Percentiles rank a stretch among this genome's conserved stretches.
phyloP scores from a whole-genome alignment of 768 basidiomycete species.

The Lentinula boryana region DNA sequence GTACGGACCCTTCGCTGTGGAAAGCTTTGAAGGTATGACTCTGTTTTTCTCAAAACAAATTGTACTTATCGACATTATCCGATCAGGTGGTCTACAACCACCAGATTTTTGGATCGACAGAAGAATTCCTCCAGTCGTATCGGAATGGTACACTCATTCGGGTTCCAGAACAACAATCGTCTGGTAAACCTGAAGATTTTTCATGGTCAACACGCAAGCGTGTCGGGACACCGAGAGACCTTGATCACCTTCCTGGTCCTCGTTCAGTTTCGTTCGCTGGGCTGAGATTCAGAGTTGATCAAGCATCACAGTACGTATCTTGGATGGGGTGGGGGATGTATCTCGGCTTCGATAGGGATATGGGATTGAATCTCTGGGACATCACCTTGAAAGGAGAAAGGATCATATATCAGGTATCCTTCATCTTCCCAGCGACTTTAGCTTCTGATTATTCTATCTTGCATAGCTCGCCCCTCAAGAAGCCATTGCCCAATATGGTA shows the following conservation, averaged over 20 bases:
- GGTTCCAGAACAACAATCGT: conserved; percentile 20
- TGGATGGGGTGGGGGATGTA: conserved; percentile 68
- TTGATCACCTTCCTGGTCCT: conserved; percentile 63
- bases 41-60: neutral
- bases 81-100: conserved; percentile 51
- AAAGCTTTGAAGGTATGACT: conserved; percentile 41
- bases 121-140: conserved; percentile 49
- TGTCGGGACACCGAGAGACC: conserved; percentile 33
- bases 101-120: conserved; percentile 43
- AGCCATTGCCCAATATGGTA: conserved; percentile 55
- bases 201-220: conserved; percentile 45
- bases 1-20: conserved; percentile 47
- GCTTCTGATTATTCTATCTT: neutral
- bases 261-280: conserved; percentile 58
- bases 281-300: conserved; percentile 50
- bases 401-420: conserved; percentile 51
- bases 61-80: neutral
- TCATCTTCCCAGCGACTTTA: neutral
- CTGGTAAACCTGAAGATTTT: conserved; percentile 25
- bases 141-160: conserved; percentile 45
- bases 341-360: conserved; percentile 59
- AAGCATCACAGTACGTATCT: conserved; percentile 44
- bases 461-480: conserved; percentile 53
- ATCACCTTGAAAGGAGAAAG: conserved; percentile 51
- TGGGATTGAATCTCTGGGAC: conserved; percentile 60